Percentiles rank a stretch among this genome's conserved stretches.
phyloP scores from a whole-genome alignment of 805 yeast genomes.

The Barnettozyma sp. region DNA sequence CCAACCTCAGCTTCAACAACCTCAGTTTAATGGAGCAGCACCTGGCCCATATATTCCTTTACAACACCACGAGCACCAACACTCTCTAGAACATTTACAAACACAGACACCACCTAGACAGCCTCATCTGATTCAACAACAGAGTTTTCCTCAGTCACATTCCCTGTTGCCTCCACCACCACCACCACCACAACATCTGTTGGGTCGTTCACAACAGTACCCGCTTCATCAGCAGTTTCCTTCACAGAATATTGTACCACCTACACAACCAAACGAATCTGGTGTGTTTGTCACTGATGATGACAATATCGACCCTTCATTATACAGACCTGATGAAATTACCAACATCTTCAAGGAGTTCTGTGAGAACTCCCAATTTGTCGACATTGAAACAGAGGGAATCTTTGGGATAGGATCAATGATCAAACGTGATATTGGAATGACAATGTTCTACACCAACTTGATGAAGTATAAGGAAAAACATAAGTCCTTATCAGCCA shows the following conservation, averaged over 20 bases:
- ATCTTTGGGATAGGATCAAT: constrained; percentile 16
- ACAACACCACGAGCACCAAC: too few relatives aligned
- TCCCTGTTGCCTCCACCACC: constrained; percentile 17
- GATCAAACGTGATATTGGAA: constrained; percentile 17
- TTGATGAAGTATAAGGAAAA: constrained; percentile 6
- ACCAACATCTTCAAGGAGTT: constrained; percentile 12
- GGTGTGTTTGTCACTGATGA: constrained; percentile 1
- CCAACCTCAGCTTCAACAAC: not conserved
- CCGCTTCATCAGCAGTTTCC: not conserved
- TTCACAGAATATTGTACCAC: not conserved
- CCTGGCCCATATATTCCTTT: too few relatives aligned
- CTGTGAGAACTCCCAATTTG: constrained; percentile 12
- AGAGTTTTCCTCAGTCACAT: constrained; percentile 5
- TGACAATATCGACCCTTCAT: constrained; percentile 16
- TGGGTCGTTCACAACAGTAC: constrained; percentile 2
- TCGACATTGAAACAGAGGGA: constrained; percentile 17
- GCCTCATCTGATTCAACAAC: too few relatives aligned
- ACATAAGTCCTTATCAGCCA: constrained; percentile 4
- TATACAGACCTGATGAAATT: constrained; percentile 13
- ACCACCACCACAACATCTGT: constrained; percentile 16
- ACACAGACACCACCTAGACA: too few relatives aligned
- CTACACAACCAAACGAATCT: not conserved
- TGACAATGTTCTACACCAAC: constrained; percentile 13
- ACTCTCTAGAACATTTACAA: too few relatives aligned
- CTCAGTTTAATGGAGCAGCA: not conserved